These are phyloP conservation scores for Agaricus subrufescens DNA, from an alignment of 768 basidiomycete genomes.

Conservation along the genomic window DNA sequence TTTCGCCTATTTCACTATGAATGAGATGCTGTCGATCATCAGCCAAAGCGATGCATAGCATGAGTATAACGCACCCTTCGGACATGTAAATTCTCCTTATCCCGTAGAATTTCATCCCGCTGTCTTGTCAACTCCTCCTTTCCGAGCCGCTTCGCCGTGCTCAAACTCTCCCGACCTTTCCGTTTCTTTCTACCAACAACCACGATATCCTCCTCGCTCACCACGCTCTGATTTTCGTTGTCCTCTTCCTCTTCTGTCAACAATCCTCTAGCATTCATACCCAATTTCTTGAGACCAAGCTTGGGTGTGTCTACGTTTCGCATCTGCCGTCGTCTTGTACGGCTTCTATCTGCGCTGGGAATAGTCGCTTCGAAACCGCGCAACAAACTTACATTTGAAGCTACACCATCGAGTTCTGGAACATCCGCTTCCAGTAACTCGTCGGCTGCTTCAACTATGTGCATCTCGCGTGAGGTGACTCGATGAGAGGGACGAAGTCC, in stretches of 20 bases:
- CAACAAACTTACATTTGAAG: conserved; percentile 72
- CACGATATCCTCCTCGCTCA: conserved; percentile 76
- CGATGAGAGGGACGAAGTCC: conserved; percentile 54
- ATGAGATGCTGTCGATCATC: conserved; percentile 62
- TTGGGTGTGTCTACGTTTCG: conserved; percentile 73
- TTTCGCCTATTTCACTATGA: conserved; percentile 82
- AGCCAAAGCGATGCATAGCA: conserved; percentile 7
- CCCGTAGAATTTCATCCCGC: conserved; percentile 77
- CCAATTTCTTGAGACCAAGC: conserved; percentile 76
- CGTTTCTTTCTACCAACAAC: conserved; percentile 47
- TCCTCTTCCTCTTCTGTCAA: conserved; percentile 49
- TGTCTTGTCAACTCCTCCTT: conserved; percentile 84
- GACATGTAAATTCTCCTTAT: conserved; percentile 92
- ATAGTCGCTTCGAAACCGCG: conserved; percentile 95
- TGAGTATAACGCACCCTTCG: conserved; percentile 59
- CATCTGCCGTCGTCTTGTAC: conserved; percentile 71
- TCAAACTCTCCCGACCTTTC: conserved; percentile 62
- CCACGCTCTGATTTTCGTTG: conserved; percentile 53
- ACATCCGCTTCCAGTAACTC: conserved; percentile 69
- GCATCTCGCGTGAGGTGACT: conserved; percentile 78
- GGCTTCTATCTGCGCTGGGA: conserved; percentile 80
- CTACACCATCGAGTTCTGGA: conserved; percentile 69
- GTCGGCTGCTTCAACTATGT: conserved; percentile 78
- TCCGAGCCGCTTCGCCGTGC: conserved; percentile 66
- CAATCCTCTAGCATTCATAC: conserved; percentile 74